Conservation (phyloP, 2,329 filamentous ascomycete species). For the Colletotrichum sp. region DNA sequence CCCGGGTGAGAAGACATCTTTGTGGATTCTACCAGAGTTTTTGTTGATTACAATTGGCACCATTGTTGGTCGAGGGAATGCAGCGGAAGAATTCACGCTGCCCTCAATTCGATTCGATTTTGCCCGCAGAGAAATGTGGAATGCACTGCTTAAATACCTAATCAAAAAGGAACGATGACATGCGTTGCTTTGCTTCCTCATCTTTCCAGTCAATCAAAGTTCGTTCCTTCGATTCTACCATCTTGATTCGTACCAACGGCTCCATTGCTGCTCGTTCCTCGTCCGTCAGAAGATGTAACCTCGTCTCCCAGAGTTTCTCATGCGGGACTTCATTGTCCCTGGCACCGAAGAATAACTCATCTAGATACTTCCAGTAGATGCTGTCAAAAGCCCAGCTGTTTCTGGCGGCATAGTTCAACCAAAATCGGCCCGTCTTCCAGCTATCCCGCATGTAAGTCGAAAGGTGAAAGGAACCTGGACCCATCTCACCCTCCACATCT, state of each 20-base stretch:
- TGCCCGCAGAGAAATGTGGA: too few relatives aligned
- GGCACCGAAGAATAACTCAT: slow-evolving; percentile 25
- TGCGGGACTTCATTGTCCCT: slow-evolving; percentile 21
- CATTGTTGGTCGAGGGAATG: too few relatives aligned
- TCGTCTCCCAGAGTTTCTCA: slow-evolving; percentile 11
- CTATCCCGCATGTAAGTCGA: slow-evolving; percentile 39
- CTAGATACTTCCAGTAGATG: slow-evolving; percentile 39
- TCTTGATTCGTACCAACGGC: slow-evolving; percentile 26
- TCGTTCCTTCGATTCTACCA: slow-evolving; percentile 20
- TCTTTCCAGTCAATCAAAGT: slow-evolving; percentile 23
- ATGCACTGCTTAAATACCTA: neutral
- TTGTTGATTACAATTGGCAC: fast-evolving
- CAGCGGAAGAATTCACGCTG: too few relatives aligned
- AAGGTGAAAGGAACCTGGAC: slow-evolving; percentile 14
- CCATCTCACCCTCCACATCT: slow-evolving; percentile 27
- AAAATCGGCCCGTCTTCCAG: slow-evolving; percentile 37
- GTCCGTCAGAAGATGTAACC: slow-evolving; percentile 25
- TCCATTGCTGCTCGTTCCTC: slow-evolving; percentile 28
- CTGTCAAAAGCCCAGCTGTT: slow-evolving; percentile 42
- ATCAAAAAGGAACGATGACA: neutral
- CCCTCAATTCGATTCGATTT: fast-evolving
- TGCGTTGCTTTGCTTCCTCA: neutral
- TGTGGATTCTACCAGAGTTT: too few relatives aligned
- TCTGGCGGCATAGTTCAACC: slow-evolving; percentile 37
- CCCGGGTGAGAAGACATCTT: too few relatives aligned